Conservation (phyloP, 2,329 filamentous ascomycete species). For the Xylaria digitata region DNA sequence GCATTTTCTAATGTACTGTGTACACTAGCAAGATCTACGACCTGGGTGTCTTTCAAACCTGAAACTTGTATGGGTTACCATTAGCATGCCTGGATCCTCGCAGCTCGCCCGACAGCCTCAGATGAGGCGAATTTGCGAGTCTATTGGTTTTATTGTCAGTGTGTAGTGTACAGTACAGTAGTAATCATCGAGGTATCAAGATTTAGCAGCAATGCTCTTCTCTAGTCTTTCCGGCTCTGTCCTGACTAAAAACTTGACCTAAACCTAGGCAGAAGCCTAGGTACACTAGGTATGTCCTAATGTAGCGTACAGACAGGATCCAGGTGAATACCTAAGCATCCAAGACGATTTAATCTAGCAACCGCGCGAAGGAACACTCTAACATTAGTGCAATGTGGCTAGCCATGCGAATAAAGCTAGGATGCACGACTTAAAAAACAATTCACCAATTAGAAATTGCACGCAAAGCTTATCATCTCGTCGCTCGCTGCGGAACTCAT, state of each 20-base stretch:
- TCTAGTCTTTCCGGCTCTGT: conserved; percentile 5
- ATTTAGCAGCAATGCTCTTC: conserved; percentile 6
- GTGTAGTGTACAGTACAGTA: conserved; percentile 1
- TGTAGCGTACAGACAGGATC: conserved; percentile 2
- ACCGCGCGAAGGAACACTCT: conserved; percentile 26
- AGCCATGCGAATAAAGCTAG: conserved; percentile 9
- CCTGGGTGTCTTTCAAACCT: conserved; percentile 4
- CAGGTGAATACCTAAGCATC: conserved; percentile 5
- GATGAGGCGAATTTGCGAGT: conserved; percentile 2
- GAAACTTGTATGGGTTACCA: conserved; percentile 1
- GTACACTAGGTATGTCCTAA: too few species aligned
- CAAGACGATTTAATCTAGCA: conserved; percentile 14
- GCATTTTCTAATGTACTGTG: not conserved
- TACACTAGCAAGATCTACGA: not conserved
- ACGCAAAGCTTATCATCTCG: not conserved
- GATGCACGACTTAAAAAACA: not conserved
- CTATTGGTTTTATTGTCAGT: conserved; percentile 13
- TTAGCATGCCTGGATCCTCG: not conserved
- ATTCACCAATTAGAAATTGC: not conserved
- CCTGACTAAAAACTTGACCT: not conserved
- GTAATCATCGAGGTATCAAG: conserved; percentile 22
- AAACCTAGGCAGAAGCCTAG: not conserved
- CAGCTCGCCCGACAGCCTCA: not conserved
- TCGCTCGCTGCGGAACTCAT: not conserved
- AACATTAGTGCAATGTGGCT: conserved; percentile 1